Conservation (phyloP, 2,329 filamentous ascomycete genomes). For the Colletotrichum lupini region DNA sequence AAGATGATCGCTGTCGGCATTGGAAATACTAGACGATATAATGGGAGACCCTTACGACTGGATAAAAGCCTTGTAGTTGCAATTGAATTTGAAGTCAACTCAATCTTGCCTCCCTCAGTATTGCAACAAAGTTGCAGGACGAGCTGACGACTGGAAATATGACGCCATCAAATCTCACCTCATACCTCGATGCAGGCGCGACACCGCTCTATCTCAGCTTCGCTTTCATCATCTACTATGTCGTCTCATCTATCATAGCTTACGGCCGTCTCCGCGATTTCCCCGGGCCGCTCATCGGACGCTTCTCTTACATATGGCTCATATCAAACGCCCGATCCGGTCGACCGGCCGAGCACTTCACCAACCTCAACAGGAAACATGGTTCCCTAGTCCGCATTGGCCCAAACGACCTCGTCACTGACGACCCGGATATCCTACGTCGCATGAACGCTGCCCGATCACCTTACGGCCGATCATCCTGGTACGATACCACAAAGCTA, state of each 20-base stretch:
- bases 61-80: neutral
- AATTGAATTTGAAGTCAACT: neutral
- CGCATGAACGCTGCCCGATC: constrained; percentile 32
- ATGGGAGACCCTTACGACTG: neutral
- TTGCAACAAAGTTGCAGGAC: neutral
- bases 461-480: constrained; percentile 32
- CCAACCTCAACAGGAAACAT: constrained; percentile 18
- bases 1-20: neutral
- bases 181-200: neutral
- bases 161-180: neutral
- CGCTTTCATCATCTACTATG: constrained; percentile 30
- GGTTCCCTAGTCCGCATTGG: constrained; percentile 38
- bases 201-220: constrained; percentile 3
- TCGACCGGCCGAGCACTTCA: constrained; percentile 17
- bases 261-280: constrained; percentile 41
- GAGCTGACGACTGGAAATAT: neutral
- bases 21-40: neutral
- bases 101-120: neutral
- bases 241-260: constrained; percentile 38
- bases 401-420: constrained; percentile 37
- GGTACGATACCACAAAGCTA: constrained; percentile 35
- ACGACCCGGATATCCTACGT: constrained; percentile 34
- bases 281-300: constrained; percentile 19
- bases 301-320: constrained; percentile 35
- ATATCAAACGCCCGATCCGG: constrained; percentile 27